Percentiles rank a stretch among this genome's conserved stretches.
These are phyloP conservation scores for Marasmius oreades DNA, from an alignment of 1,284 basidiomycete genomes.

Conservation along the genomic window DNA sequence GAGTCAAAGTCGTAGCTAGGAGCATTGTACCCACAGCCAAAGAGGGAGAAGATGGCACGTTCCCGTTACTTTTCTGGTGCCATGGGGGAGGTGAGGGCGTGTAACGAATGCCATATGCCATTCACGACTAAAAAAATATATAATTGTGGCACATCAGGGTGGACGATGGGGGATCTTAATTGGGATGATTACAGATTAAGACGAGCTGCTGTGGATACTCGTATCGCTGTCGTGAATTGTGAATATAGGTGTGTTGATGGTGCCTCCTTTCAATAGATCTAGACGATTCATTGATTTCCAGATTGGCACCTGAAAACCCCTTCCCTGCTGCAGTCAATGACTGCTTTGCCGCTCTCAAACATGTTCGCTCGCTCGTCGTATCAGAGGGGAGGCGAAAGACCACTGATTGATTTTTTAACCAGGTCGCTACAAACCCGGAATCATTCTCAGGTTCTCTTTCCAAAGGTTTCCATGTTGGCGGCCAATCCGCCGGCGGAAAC, in stretches of 20 bases:
- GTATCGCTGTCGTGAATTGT: neutral
- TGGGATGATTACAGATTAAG: neutral
- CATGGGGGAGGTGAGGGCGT: neutral
- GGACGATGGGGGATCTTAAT: neutral
- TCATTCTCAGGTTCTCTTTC: constrained; percentile 1
- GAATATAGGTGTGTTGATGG: neutral
- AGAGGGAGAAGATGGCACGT: constrained; percentile 1
- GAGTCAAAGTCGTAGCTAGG: neutral
- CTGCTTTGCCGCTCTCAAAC: neutral
- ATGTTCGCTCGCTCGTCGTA: neutral
- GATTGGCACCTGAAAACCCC: neutral
- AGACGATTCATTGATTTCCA: neutral
- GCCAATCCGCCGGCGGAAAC: constrained; percentile 11
- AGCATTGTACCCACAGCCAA: neutral
- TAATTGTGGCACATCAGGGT: neutral
- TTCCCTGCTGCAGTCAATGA: neutral
- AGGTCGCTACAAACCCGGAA: constrained; percentile 3
- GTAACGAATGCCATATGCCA: neutral
- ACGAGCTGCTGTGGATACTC: neutral
- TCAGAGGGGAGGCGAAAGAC: too few relatives aligned
- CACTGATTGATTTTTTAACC: neutral
- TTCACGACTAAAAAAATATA: neutral
- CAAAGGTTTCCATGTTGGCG: constrained; percentile 13
- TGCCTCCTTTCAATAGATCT: too few relatives aligned
- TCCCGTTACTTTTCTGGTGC: neutral